Conservation (phyloP, 2,329 filamentous ascomycete genomes). For the Colletotrichum theobromicola region DNA sequence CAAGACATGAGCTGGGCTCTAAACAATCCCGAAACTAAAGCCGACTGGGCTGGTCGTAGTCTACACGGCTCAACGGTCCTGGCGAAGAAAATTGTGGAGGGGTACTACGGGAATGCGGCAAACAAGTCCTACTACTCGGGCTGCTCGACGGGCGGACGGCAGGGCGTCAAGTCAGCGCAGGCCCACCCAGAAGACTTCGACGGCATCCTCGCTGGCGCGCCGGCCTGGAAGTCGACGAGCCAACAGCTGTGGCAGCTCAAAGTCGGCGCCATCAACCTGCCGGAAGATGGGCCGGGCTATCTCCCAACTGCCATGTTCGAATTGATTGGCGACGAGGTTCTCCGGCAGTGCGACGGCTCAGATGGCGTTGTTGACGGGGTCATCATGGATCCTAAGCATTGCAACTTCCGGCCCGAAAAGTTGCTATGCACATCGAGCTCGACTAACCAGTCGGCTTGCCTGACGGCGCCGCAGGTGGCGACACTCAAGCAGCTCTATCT, state of each 20-base stretch:
- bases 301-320: slow-evolving; percentile 26
- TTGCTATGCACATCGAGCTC: slow-evolving; percentile 40
- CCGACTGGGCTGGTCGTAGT: slow-evolving; percentile 45
- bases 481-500: slow-evolving; percentile 36
- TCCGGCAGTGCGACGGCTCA: slow-evolving; percentile 50
- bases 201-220: slow-evolving; percentile 54
- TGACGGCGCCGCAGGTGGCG: slow-evolving; percentile 47
- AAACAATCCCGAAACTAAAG: slow-evolving; percentile 35
- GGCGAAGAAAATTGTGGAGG: slow-evolving; percentile 46
- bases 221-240: slow-evolving; percentile 43
- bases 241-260: slow-evolving; percentile 44
- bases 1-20: slow-evolving; percentile 42
- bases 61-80: slow-evolving; percentile 54
- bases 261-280: slow-evolving; percentile 47
- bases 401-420: slow-evolving; percentile 40
- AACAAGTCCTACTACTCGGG: slow-evolving; percentile 56
- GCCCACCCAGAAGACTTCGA: slow-evolving; percentile 54
- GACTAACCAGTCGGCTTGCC: slow-evolving; percentile 32
- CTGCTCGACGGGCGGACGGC: slow-evolving; percentile 59
- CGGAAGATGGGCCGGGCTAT: slow-evolving; percentile 37
- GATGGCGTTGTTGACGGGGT: slow-evolving; percentile 54
- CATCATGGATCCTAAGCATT: slow-evolving; percentile 47
- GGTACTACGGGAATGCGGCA: slow-evolving; percentile 43
- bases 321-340: slow-evolving; percentile 36
- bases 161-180: slow-evolving; percentile 53